Percentiles rank a stretch among this genome's conserved stretches.
phyloP scores from a whole-genome alignment of 371 early-diverging fungal species.

The Amoeboaphelidium protococcarum region DNA sequence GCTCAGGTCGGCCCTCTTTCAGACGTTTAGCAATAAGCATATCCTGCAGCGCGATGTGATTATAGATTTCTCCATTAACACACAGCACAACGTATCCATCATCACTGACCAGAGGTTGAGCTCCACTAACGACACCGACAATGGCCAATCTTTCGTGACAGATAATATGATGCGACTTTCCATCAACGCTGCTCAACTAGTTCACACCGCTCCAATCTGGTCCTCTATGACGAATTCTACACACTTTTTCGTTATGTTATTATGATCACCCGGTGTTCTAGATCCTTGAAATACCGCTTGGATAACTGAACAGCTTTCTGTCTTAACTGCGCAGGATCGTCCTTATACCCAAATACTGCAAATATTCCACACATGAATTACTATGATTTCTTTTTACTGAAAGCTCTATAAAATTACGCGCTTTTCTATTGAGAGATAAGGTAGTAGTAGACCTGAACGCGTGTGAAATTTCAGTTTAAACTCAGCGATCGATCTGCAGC shows the following conservation, averaged over 20 bases:
- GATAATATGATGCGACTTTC: conserved; percentile 48
- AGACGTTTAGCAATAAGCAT: conserved; percentile 25
- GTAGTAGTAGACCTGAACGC: no score
- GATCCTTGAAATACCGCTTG: conserved; percentile 37
- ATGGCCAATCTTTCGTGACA: conserved; percentile 91
- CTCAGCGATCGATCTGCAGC: no score
- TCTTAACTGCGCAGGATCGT: conserved; percentile 42
- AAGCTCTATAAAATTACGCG: background rate
- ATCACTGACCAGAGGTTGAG: conserved; percentile 72
- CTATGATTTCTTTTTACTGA: background rate
- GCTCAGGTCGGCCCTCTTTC: background rate
- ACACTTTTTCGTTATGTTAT: background rate
- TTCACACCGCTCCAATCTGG: conserved; percentile 88
- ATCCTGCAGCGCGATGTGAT: conserved; percentile 60
- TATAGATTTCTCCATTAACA: conserved; percentile 94
- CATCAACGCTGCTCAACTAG: no score
- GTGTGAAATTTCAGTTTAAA: no score
- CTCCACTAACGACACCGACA: conserved; percentile 79
- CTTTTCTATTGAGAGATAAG: background rate
- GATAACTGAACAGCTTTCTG: conserved; percentile 54
- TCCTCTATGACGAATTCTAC: conserved; percentile 63
- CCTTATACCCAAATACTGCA: conserved; percentile 59
- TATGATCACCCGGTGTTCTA: background rate
- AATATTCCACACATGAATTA: conserved; percentile 78
- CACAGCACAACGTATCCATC: conserved; percentile 53